A percentile compares a stretch with the other conserved stretches of the same genome.
Evolutionary conservation across 306 rosid genomes (phyloP).

Genomic region (Vicia villosa): DNA sequence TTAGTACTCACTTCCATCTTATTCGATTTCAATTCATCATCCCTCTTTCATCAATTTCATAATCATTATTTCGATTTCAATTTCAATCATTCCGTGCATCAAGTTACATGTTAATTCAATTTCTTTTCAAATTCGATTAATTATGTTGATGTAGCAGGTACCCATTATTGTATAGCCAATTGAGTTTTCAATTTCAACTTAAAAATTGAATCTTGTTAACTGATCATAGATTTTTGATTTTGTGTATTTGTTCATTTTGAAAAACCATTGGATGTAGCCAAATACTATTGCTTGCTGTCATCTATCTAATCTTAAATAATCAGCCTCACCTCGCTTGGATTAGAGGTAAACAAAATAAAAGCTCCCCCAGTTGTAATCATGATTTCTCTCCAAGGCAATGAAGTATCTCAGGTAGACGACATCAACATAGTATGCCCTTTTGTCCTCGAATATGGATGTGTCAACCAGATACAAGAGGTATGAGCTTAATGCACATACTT

Average conservation of each 20-base stretch:
- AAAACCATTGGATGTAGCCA: no score
- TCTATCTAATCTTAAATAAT: no score
- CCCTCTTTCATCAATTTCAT: background rate
- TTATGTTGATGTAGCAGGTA: background rate
- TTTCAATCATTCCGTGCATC: background rate
- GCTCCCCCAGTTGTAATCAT: no score
- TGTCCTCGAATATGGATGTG: no score
- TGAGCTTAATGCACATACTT: no score
- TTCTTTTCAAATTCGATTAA: background rate
- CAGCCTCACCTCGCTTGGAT: no score
- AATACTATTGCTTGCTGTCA: no score
- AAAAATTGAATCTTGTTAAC: conserved; percentile 14
- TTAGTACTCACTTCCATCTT: conserved; percentile 26
- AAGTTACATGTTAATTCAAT: background rate
- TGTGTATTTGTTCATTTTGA: background rate
- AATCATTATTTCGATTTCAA: background rate
- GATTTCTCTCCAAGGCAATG: no score
- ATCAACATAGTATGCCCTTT: no score
- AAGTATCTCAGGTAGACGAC: no score
- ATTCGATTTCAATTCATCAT: background rate
- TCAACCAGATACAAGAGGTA: no score
- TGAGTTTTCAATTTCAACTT: conserved; percentile 8
- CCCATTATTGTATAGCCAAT: background rate
- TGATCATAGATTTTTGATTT: conserved; percentile 10
- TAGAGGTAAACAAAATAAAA: no score